phyloP scores from a whole-genome alignment of 78 protist species.

The Monosiga brevicollis region DNA sequence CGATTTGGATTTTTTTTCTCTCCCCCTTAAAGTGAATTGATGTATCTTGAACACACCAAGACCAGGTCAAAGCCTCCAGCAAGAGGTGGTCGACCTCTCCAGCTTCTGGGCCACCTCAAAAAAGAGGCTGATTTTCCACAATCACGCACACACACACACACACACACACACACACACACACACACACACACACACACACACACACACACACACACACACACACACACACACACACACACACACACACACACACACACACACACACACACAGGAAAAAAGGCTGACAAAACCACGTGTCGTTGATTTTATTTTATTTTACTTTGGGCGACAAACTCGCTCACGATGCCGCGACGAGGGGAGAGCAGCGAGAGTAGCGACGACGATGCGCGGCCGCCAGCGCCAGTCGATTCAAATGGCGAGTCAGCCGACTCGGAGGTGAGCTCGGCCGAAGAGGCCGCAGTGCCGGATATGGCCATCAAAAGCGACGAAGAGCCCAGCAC shows the following conservation, averaged over 20 bases:
- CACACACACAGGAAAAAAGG: constrained; percentile 72
- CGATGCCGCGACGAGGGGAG: not conserved
- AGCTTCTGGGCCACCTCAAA: not conserved
- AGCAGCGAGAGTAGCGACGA: not conserved
- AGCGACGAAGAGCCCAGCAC: not conserved
- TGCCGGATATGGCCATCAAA: not conserved
- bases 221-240: not conserved
- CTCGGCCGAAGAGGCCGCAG: not conserved
- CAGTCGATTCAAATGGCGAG: not conserved
- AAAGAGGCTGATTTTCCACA: not conserved
- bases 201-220: not conserved
- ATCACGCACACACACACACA: not conserved
- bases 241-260: not conserved
- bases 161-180: not conserved
- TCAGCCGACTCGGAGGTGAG: not conserved
- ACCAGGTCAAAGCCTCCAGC: not conserved
- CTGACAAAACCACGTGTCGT: constrained; percentile 33
- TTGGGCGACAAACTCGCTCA: not conserved
- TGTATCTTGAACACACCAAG: not conserved
- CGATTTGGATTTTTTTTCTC: not conserved
- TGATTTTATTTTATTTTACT: too few relatives aligned
- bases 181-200: not conserved
- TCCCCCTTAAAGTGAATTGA: too few relatives aligned
- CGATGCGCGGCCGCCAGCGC: not conserved
- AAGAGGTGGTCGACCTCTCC: not conserved